phyloP scores from a whole-genome alignment of 768 basidiomycete species.

The Tylopilus felleus region DNA sequence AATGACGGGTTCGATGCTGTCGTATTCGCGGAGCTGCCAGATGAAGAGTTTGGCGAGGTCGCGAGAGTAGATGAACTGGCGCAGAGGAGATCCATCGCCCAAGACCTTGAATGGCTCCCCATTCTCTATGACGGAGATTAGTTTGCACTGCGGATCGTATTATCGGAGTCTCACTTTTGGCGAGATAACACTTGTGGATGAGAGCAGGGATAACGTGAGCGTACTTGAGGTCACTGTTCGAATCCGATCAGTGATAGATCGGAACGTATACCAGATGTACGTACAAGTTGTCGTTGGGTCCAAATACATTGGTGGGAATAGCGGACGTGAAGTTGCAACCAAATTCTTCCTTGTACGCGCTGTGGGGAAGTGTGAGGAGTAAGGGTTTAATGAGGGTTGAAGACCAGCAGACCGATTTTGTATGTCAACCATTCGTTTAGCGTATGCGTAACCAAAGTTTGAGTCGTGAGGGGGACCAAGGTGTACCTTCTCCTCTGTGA shows the following conservation, averaged over 20 bases:
- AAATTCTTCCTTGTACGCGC: constrained; percentile 94
- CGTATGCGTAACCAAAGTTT: constrained; percentile 96
- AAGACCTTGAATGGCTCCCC: constrained; percentile 81
- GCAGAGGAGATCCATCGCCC: constrained; percentile 87
- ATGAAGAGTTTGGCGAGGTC: constrained; percentile 96
- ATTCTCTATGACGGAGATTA: constrained; percentile 50
- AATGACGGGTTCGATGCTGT: constrained; percentile 90
- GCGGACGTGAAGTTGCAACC: constrained; percentile 95
- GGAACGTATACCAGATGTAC: constrained; percentile 12
- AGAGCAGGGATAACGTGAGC: constrained; percentile 94
- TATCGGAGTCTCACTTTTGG: constrained; percentile 59
- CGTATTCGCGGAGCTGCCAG: constrained; percentile 87
- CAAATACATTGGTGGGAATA: constrained; percentile 98
- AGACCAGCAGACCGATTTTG: constrained; percentile 74
- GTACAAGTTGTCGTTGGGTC: constrained; percentile 91
- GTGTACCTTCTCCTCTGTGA: constrained; percentile 92
- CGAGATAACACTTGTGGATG: constrained; percentile 89
- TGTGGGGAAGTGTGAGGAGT: constrained; percentile 27
- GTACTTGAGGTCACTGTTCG: constrained; percentile 72
- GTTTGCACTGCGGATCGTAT: background rate
- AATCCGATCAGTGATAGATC: constrained; percentile 4
- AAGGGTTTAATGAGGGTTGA: no score
- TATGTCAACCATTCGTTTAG: constrained; percentile 93
- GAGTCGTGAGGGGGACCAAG: constrained; percentile 88
- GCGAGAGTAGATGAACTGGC: constrained; percentile 97